A percentile compares a stretch with the other conserved stretches of the same genome.
Conservation (phyloP, 768 basidiomycete genomes). For the Calocybe gangraenosa region DNA sequence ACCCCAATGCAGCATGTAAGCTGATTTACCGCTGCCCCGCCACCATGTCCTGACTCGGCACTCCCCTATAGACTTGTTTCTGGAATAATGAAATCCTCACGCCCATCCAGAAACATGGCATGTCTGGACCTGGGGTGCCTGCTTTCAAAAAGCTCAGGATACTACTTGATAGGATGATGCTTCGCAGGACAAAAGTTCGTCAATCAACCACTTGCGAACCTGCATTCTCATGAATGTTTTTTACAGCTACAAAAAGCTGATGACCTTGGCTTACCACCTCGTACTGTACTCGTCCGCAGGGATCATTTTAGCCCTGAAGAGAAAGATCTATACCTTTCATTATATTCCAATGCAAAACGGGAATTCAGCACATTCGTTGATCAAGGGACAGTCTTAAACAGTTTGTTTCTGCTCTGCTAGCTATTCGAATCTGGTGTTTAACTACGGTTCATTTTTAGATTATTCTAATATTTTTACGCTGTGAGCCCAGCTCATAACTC, state of each 20-base stretch:
- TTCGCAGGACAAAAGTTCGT: slow-evolving; percentile 77
- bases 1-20: slow-evolving; percentile 79
- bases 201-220: background rate
- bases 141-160: slow-evolving; percentile 94
- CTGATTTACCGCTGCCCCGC: slow-evolving; percentile 15
- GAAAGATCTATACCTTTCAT: slow-evolving; percentile 87
- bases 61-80: slow-evolving; percentile 68
- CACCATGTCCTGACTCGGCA: slow-evolving; percentile 7
- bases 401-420: slow-evolving; percentile 37
- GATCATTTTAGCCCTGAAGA: slow-evolving; percentile 97
- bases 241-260: slow-evolving; percentile 87
- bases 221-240: background rate
- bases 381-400: slow-evolving; percentile 88
- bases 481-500: slow-evolving; percentile 30
- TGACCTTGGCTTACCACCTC: slow-evolving; percentile 91
- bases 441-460: slow-evolving; percentile 39
- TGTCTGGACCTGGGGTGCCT: slow-evolving; percentile 68
- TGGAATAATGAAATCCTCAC: slow-evolving; percentile 97
- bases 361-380: slow-evolving; percentile 90
- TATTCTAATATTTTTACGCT: slow-evolving; percentile 89
- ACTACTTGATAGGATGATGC: slow-evolving; percentile 92
- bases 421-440: slow-evolving; percentile 2
- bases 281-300: slow-evolving; percentile 81
- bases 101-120: slow-evolving; percentile 90
- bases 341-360: slow-evolving; percentile 91